These are phyloP conservation scores for Pulicaria dysenterica DNA, from an alignment of 129 eudicot species.

Conservation along the genomic window DNA sequence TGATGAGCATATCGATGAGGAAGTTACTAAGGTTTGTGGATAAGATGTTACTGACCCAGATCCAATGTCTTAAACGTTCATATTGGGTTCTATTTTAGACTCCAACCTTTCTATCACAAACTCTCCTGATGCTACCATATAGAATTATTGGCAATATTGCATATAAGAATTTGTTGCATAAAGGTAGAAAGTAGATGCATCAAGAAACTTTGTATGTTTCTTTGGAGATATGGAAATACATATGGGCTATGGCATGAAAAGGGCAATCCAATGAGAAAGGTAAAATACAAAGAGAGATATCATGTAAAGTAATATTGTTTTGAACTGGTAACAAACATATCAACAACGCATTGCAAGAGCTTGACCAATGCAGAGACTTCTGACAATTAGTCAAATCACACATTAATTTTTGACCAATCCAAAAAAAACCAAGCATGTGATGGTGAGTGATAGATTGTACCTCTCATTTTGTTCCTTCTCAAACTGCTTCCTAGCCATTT, in stretches of 20 bases:
- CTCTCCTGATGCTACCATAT: too few relatives aligned
- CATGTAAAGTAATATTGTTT: background rate
- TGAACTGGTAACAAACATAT: background rate
- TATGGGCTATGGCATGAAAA: background rate
- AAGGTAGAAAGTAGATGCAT: background rate
- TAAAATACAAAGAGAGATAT: background rate
- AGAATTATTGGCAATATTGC: too few relatives aligned
- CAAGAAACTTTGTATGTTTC: background rate
- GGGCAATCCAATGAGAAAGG: background rate
- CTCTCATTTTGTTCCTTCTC: slow-evolving; percentile 91
- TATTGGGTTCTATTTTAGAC: too few relatives aligned
- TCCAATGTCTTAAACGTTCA: too few relatives aligned
- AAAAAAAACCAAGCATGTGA: slow-evolving; percentile 9
- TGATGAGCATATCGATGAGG: too few relatives aligned
- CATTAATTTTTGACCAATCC: background rate
- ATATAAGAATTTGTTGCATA: background rate
- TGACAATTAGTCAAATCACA: slow-evolving; percentile 16
- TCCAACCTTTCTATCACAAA: too few relatives aligned
- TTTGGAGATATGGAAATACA: background rate
- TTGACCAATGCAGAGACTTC: slow-evolving; percentile 5
- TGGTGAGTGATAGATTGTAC: slow-evolving; percentile 36
- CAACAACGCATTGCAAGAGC: slow-evolving; percentile 15
- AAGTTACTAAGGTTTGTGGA: too few relatives aligned
- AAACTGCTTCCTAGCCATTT: slow-evolving; percentile 83
- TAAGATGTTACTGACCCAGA: too few relatives aligned